These are phyloP conservation scores for Aspergillus fumigatiaffinis DNA, from an alignment of 2,329 filamentous ascomycete species.

Conservation along the genomic window DNA sequence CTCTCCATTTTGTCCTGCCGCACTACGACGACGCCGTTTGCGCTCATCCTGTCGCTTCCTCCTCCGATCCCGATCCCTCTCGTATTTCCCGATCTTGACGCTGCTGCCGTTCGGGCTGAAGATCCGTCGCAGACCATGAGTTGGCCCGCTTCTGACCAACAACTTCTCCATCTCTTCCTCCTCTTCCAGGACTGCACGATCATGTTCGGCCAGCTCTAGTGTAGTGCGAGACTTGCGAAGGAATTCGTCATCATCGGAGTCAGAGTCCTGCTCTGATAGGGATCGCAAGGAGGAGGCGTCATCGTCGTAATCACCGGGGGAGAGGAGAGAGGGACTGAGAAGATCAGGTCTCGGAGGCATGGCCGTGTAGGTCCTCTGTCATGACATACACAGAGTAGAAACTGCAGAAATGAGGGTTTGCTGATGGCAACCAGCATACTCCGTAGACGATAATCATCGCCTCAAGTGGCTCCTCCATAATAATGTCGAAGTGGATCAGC, in stretches of 20 bases:
- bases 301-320: conserved; percentile 62
- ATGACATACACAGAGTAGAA: background rate
- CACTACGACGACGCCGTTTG: conserved; percentile 48
- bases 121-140: conserved; percentile 37
- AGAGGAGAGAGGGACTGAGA: conserved; percentile 51
- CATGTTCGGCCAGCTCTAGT: conserved; percentile 65
- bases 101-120: conserved; percentile 44
- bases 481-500: background rate
- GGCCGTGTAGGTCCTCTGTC: background rate
- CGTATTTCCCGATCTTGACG: conserved; percentile 47
- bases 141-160: conserved; percentile 38
- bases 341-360: conserved; percentile 24
- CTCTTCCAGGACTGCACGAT: conserved; percentile 67
- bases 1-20: conserved; percentile 63
- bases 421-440: background rate
- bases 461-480: background rate
- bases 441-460: background rate
- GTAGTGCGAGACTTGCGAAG: conserved; percentile 64
- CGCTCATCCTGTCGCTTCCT: conserved; percentile 37
- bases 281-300: conserved; percentile 65
- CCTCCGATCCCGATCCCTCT: conserved; percentile 50
- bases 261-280: conserved; percentile 64
- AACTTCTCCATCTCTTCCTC: conserved; percentile 60
- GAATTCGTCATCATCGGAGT: conserved; percentile 71
- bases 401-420: background rate